phyloP scores from a whole-genome alignment of 2,329 filamentous ascomycete genomes.

The Diaporthe citrichinensis region DNA sequence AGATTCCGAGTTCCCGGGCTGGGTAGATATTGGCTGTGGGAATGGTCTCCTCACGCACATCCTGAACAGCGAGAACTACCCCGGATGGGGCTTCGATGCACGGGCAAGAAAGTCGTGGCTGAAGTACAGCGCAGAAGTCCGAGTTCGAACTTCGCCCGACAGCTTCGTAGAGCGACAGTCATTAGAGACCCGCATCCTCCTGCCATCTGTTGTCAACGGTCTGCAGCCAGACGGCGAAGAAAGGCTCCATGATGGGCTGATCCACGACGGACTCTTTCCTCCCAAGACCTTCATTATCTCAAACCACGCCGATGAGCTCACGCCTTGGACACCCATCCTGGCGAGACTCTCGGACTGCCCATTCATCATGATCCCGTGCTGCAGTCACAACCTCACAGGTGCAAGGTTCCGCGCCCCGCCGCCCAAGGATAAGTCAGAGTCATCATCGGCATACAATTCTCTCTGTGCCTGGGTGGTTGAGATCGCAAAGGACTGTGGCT shows the following conservation, averaged over 20 bases:
- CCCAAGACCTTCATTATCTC: slow-evolving; percentile 90
- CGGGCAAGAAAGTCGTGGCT: slow-evolving; percentile 88
- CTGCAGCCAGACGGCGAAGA: slow-evolving; percentile 42
- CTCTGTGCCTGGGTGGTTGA: slow-evolving; percentile 83
- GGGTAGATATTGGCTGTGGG: slow-evolving; percentile 96
- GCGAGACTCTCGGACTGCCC: slow-evolving; percentile 81
- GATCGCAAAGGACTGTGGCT: slow-evolving; percentile 81
- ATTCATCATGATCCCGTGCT: slow-evolving; percentile 96
- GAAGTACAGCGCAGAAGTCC: slow-evolving; percentile 67
- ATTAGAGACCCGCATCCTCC: slow-evolving; percentile 54
- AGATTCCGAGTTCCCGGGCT: slow-evolving; percentile 78
- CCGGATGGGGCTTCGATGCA: slow-evolving; percentile 93
- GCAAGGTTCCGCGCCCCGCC: slow-evolving; percentile 77
- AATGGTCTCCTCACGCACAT: slow-evolving; percentile 93
- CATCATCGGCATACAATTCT: slow-evolving; percentile 82
- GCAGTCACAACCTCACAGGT: slow-evolving; percentile 88
- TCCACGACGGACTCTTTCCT: slow-evolving; percentile 77
- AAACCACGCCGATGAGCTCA: slow-evolving; percentile 97
- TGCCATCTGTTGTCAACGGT: slow-evolving; percentile 59
- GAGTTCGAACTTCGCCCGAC: slow-evolving; percentile 52
- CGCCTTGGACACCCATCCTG: slow-evolving; percentile 93
- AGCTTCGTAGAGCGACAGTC: slow-evolving; percentile 35
- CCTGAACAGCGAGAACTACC: slow-evolving; percentile 83
- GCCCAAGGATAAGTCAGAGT: slow-evolving; percentile 63
- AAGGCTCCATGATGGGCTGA: slow-evolving; percentile 45